Conservation (phyloP, 1,139 yeast genomes). For the Candida gigantensis region DNA sequence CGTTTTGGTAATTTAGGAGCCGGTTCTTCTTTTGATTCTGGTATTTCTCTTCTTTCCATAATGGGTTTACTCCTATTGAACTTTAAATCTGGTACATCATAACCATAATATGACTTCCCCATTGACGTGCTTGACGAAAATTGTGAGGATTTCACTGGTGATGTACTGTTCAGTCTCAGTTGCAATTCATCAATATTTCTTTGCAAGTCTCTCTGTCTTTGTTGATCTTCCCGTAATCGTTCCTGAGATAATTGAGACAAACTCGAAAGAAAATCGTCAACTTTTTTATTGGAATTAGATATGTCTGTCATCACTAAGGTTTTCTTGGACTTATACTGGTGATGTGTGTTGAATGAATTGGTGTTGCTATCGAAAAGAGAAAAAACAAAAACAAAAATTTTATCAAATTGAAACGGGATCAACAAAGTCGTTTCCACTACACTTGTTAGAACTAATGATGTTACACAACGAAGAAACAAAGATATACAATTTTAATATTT, state of each 20-base stretch:
- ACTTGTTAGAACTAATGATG: no score
- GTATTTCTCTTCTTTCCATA: constrained; percentile 2
- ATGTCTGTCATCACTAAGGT: constrained; percentile 24
- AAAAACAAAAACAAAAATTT: neutral
- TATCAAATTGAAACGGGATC: no score
- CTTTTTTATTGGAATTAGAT: constrained; percentile 31
- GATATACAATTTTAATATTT: no score
- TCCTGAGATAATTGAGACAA: constrained; percentile 37
- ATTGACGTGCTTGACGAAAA: constrained; percentile 4
- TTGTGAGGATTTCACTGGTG: constrained; percentile 21
- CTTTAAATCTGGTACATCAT: constrained; percentile 21
- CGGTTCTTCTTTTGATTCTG: constrained; percentile 11
- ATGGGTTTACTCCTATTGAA: constrained; percentile 19
- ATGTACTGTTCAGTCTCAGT: constrained; percentile 26
- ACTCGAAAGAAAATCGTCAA: constrained; percentile 36
- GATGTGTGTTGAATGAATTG: no score
- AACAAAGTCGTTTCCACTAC: no score
- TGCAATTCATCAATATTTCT: constrained; percentile 33
- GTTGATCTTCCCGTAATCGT: constrained; percentile 32
- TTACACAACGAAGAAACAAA: no score
- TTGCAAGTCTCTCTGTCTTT: constrained; percentile 32
- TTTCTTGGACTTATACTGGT: no score
- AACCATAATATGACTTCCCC: constrained; percentile 5
- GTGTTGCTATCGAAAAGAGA: neutral
- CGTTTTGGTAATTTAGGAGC: constrained; percentile 18